A percentile compares a stretch with the other conserved stretches of the same genome.
Evolutionary conservation across 805 yeast genomes (phyloP).

Genomic region (Saturnispora besseyi): DNA sequence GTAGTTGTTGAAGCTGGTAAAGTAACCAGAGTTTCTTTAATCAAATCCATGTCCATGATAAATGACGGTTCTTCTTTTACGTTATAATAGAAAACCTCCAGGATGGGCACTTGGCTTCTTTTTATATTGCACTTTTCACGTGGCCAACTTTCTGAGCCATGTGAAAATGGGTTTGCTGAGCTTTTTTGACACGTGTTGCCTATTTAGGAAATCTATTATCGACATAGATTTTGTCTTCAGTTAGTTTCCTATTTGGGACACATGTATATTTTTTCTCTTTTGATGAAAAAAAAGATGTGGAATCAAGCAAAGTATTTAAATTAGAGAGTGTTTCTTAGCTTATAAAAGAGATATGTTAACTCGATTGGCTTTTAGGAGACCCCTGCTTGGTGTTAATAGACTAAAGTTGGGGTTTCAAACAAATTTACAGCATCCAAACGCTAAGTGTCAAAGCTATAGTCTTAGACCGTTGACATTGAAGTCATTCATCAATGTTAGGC

Average conservation of each 20-base stretch:
- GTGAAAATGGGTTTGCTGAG: neutral
- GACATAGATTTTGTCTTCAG: neutral
- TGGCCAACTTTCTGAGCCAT: neutral
- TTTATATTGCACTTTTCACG: constrained; percentile 1
- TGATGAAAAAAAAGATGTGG: neutral
- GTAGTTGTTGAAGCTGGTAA: constrained; percentile 8
- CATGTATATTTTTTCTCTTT: neutral
- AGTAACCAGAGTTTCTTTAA: neutral
- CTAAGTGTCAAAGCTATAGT: neutral
- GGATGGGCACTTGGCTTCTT: neutral
- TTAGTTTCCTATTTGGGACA: neutral
- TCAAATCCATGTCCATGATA: neutral
- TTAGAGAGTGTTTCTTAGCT: neutral
- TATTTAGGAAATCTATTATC: neutral
- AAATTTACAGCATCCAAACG: neutral
- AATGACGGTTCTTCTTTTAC: neutral
- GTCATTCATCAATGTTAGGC: neutral
- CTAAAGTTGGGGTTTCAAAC: neutral
- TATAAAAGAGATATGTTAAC: neutral
- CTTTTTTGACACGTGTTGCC: neutral
- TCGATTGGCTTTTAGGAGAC: neutral
- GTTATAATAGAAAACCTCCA: neutral
- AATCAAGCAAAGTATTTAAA: neutral
- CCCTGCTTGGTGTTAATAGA: neutral
- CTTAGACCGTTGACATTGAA: neutral